Base-by-base conservation (phyloP, 2,329 filamentous ascomycete genomes). In the Alternaria gaisen region DNA sequence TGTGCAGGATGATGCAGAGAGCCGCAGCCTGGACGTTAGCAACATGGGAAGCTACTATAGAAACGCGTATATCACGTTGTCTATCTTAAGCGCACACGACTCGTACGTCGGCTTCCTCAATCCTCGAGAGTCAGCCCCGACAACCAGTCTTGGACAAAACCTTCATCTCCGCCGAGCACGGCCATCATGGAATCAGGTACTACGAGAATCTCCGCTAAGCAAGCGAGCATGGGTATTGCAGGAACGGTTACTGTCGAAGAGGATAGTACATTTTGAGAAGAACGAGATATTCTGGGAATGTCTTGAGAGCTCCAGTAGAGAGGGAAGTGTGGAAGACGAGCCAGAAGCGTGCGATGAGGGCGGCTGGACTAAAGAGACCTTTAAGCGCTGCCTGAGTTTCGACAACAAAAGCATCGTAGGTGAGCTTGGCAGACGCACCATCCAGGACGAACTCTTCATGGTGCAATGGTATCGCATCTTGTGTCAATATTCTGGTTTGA, bases 141-240 rank as follows among this genome's bases (percentile, higher is more conserved):
- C 42, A 8, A 44, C 26, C 42, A 18, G 22, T 18, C 14, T 44
- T 24, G 42, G 42, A 3, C 22, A 26, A n/a, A 44, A 44, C 12
- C 42, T 44, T n/a, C 42, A 44, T n/a, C 42, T 44, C 16, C 42
- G 42, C 24, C 42, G 42, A 44, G 42, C 42, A 14, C 42, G 42
- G n/a, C 42, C 42, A 24, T 26, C 22, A 16, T 44, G 42, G 42
- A 44, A 26, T 24, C 22, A 44, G n/a, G 22, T 44, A 2, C 42
- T 28, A n/a, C 14, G 4, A 1, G 42, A 28, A 44, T 44, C 22
- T 2, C 42, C 24, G 16, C 42, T 44, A n/a, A 44, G 24, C 14
- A 44, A 28, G 24, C 42, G 24, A 28, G 42, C 42, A 0, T 44
- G 42, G 22, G 42, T 44, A 44, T 26, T 28, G 5, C 42, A 44